Conservation (phyloP, 2,329 filamentous ascomycete species). For the Clonostachys chloroleuca region DNA sequence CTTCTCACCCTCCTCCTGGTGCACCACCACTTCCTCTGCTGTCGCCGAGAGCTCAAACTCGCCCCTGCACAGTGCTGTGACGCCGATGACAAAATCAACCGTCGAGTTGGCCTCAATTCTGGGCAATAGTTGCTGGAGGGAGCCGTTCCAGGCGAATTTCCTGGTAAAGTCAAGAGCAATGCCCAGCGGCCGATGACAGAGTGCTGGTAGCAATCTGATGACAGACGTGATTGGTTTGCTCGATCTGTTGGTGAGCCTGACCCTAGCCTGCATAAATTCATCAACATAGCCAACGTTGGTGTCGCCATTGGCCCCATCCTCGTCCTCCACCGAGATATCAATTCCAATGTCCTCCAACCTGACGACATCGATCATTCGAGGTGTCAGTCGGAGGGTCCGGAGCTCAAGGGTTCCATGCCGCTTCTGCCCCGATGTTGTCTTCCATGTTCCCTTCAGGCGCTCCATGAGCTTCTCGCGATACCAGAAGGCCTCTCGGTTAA, state of each 20-base stretch:
- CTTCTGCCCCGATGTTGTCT: slow-evolving; percentile 41
- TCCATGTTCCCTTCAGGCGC: slow-evolving; percentile 68
- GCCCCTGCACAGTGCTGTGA: slow-evolving; percentile 73
- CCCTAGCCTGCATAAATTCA: slow-evolving; percentile 62
- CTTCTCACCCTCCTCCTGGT: slow-evolving; percentile 22
- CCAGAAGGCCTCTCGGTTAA: slow-evolving; percentile 83
- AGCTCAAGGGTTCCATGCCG: slow-evolving; percentile 70
- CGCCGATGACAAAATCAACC: slow-evolving; percentile 60
- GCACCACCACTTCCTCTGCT: slow-evolving; percentile 72
- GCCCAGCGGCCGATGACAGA: slow-evolving; percentile 67
- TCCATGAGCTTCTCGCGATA: slow-evolving; percentile 79
- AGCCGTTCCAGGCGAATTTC: slow-evolving; percentile 81
- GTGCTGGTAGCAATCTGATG: slow-evolving; percentile 70
- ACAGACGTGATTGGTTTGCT: slow-evolving; percentile 63
- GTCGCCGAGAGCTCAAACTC: slow-evolving; percentile 78
- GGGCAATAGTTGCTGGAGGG: slow-evolving; percentile 71
- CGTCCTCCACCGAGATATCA: slow-evolving; percentile 46
- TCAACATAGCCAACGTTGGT: slow-evolving; percentile 26
- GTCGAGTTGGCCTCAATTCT: slow-evolving; percentile 53
- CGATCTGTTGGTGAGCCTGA: slow-evolving; percentile 74
- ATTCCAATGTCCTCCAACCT: slow-evolving; percentile 76
- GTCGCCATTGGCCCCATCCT: slow-evolving; percentile 10
- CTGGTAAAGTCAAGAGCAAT: slow-evolving; percentile 77
- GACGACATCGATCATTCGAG: slow-evolving; percentile 78
- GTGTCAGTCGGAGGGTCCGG: slow-evolving; percentile 66